phyloP scores from a whole-genome alignment of 169 alveolate genomes.

The Plasmodium relictum region DNA sequence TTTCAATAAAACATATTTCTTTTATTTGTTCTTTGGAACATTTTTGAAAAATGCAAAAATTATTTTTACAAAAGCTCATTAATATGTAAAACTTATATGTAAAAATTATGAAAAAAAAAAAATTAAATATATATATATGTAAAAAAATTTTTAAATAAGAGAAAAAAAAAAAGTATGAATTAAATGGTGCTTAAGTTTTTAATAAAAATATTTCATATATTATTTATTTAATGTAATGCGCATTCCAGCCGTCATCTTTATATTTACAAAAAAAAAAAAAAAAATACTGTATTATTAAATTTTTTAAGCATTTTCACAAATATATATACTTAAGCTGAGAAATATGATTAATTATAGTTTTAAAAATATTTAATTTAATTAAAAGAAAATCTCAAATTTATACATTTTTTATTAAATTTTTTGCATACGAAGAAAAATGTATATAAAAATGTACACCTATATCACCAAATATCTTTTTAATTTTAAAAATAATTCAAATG shows the following conservation, averaged over 20 bases:
- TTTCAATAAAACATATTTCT: neutral
- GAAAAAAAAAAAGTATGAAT: too few relatives aligned
- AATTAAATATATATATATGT: neutral
- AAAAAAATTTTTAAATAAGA: neutral
- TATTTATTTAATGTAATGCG: too few relatives aligned
- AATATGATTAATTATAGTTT: too few relatives aligned
- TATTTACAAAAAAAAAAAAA: neutral
- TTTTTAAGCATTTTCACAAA: neutral
- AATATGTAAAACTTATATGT: neutral
- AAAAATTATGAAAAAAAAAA: neutral
- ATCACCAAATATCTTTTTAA: constrained; percentile 36
- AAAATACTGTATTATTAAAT: neutral
- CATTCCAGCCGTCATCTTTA: neutral
- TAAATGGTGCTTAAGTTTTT: too few relatives aligned
- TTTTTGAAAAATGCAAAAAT: constrained; percentile 29
- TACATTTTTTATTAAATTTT: too few relatives aligned
- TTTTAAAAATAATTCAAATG: neutral
- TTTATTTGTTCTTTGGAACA: constrained; percentile 62
- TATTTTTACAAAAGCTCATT: neutral
- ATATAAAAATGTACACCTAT: constrained; percentile 68
- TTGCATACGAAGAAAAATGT: constrained; percentile 2
- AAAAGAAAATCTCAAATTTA: too few relatives aligned
- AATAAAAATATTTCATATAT: too few relatives aligned
- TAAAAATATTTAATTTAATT: too few relatives aligned
- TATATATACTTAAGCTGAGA: too few relatives aligned